phyloP scores from a whole-genome alignment of 2,329 filamentous ascomycete species.

The Aspergillus ochraceoroseus region DNA sequence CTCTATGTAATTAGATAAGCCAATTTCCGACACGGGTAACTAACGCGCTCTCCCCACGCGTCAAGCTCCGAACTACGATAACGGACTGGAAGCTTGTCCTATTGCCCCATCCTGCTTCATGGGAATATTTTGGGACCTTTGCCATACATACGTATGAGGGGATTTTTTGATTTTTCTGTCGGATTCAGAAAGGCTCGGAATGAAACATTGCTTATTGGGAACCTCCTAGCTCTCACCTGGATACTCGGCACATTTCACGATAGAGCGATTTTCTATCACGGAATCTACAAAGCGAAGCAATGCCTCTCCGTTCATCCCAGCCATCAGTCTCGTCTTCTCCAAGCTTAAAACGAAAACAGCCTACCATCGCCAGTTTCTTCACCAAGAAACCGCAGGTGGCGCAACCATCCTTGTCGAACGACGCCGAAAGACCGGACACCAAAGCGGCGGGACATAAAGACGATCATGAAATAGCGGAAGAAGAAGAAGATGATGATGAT shows the following conservation, averaged over 20 bases:
- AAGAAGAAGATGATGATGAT: conserved; percentile 39
- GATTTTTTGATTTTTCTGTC: background rate
- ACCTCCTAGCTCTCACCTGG: background rate
- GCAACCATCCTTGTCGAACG: conserved; percentile 16
- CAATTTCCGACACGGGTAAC: conserved; percentile 14
- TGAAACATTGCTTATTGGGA: background rate
- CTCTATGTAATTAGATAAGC: conserved; percentile 24
- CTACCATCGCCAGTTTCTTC: conserved; percentile 84
- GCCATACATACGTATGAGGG: no score
- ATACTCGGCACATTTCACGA: background rate
- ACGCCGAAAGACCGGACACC: conserved; percentile 5
- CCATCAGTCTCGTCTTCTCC: conserved; percentile 30
- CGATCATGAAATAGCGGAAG: conserved; percentile 9
- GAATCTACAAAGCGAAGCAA: conserved; percentile 18
- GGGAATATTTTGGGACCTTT: background rate
- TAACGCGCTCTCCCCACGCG: conserved; percentile 29
- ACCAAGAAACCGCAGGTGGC: conserved; percentile 50
- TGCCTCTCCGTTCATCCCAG: conserved; percentile 36
- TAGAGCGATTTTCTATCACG: background rate
- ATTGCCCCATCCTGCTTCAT: background rate
- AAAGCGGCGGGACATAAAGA: conserved; percentile 6
- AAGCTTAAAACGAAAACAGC: conserved; percentile 48
- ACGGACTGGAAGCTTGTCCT: no score
- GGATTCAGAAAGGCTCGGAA: background rate
- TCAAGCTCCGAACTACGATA: conserved; percentile 25